Percentiles rank a stretch among this genome's conserved stretches.
Evolutionary conservation across 2,329 filamentous ascomycete genomes (phyloP).

Genomic region (Ascochyta pisi): DNA sequence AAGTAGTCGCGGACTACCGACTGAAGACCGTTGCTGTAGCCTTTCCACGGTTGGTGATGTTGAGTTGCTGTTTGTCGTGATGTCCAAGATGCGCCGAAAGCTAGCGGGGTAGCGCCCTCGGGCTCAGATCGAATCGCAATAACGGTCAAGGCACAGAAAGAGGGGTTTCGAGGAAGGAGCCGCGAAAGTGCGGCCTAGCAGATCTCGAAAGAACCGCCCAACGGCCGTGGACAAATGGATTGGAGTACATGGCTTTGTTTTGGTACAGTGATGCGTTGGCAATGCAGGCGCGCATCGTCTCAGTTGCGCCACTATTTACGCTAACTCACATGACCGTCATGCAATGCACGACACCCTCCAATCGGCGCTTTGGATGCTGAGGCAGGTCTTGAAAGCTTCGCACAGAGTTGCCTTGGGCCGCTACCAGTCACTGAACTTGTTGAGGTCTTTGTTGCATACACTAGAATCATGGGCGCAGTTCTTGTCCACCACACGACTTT

Average conservation of each 20-base stretch:
- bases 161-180: conserved; percentile 27
- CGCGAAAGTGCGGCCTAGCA: conserved; percentile 28
- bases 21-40: not conserved
- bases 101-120: conserved; percentile 27
- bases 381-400: conserved; percentile 7
- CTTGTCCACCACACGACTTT: not conserved
- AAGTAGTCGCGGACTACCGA: not conserved
- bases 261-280: conserved; percentile 47
- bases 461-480: not conserved
- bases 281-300: conserved; percentile 27
- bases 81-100: conserved; percentile 10
- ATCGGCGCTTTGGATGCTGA: conserved; percentile 19
- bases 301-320: conserved; percentile 8
- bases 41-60: not conserved
- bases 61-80: conserved; percentile 2
- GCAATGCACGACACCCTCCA: conserved; percentile 23
- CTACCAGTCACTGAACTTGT: not conserved
- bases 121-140: conserved; percentile 9
- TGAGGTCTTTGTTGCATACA: not conserved
- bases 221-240: conserved; percentile 40
- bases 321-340: conserved; percentile 19
- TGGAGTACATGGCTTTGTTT: conserved; percentile 35
- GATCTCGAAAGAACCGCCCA: conserved; percentile 28
- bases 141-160: conserved; percentile 17
- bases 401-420: not conserved